Conservation (phyloP, 495 filamentous ascomycete species). For the Podospora comata region DNA sequence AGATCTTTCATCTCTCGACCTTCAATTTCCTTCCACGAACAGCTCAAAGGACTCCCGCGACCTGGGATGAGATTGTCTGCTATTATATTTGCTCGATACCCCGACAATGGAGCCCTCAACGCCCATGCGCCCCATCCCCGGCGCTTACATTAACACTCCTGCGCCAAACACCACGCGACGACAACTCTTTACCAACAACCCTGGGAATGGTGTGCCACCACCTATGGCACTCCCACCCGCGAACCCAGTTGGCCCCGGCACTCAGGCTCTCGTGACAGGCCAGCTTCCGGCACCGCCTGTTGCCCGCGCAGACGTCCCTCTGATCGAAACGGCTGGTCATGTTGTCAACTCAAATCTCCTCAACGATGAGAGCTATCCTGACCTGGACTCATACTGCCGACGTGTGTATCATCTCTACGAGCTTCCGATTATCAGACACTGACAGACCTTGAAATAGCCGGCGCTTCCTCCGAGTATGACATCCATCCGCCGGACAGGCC, state of each 20-base stretch:
- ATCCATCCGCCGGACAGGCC: constrained; percentile 56
- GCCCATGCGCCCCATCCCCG: constrained; percentile 64
- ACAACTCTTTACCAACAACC: constrained; percentile 35
- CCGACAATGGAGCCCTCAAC: constrained; percentile 66
- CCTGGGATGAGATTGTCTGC: neutral
- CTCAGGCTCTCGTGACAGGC: constrained; percentile 8
- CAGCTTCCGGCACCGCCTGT: constrained; percentile 13
- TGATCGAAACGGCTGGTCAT: constrained; percentile 72
- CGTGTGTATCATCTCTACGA: constrained; percentile 49
- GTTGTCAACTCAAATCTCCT: constrained; percentile 78
- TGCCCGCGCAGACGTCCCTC: constrained; percentile 40
- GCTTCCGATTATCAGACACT: neutral
- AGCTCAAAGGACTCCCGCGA: neutral
- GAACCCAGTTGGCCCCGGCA: constrained; percentile 12
- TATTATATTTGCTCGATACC: constrained; percentile 20
- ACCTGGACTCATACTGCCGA: constrained; percentile 83
- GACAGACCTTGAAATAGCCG: constrained; percentile 38
- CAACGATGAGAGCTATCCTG: constrained; percentile 76
- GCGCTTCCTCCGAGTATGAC: constrained; percentile 91
- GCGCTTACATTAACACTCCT: constrained; percentile 71
- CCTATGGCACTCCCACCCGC: constrained; percentile 6
- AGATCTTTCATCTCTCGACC: neutral
- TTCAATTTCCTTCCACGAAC: neutral
- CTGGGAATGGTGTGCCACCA: constrained; percentile 5
- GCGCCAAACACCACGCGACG: constrained; percentile 43